Evolutionary conservation across 441 rosid species (phyloP).

Genomic region (Croton laevigatus): DNA sequence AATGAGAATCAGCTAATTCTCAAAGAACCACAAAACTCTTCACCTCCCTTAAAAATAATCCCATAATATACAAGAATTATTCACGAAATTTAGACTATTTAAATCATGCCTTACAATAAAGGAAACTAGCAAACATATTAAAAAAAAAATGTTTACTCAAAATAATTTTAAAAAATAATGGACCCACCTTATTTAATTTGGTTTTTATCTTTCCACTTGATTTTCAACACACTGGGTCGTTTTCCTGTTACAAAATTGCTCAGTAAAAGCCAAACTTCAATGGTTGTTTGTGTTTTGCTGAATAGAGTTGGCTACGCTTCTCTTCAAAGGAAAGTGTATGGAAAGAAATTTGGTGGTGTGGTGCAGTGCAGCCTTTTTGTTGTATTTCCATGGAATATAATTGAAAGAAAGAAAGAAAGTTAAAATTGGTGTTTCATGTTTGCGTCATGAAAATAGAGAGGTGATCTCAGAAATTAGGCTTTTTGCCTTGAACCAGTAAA

Average conservation of each 20-base stretch:
- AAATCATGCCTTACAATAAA: too few relatives aligned
- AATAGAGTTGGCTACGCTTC: neutral
- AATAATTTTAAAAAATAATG: constrained; percentile 13
- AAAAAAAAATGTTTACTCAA: too few relatives aligned
- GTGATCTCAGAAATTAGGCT: neutral
- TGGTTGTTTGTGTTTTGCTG: neutral
- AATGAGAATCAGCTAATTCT: too few relatives aligned
- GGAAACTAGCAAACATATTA: too few relatives aligned
- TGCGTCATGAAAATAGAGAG: constrained; percentile 14
- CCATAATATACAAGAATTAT: too few relatives aligned
- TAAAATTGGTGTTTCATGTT: too few relatives aligned
- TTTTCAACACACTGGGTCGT: constrained; percentile 30
- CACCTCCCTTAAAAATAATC: too few relatives aligned
- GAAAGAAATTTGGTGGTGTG: constrained; percentile 1
- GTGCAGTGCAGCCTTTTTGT: constrained; percentile 6
- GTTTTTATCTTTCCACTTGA: constrained; percentile 21
- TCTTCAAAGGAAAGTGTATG: constrained; percentile 11
- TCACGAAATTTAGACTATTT: too few relatives aligned
- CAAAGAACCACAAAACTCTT: too few relatives aligned
- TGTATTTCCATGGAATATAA: neutral
- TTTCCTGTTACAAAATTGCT: constrained; percentile 30
- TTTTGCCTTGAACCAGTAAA: constrained; percentile 6
- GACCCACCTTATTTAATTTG: constrained; percentile 18
- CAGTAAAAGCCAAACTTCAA: too few relatives aligned
- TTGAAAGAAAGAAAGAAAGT: too few relatives aligned